Evolutionary conservation across 2,329 filamentous ascomycete species (phyloP).

Genomic region (Venturia pyrina): DNA sequence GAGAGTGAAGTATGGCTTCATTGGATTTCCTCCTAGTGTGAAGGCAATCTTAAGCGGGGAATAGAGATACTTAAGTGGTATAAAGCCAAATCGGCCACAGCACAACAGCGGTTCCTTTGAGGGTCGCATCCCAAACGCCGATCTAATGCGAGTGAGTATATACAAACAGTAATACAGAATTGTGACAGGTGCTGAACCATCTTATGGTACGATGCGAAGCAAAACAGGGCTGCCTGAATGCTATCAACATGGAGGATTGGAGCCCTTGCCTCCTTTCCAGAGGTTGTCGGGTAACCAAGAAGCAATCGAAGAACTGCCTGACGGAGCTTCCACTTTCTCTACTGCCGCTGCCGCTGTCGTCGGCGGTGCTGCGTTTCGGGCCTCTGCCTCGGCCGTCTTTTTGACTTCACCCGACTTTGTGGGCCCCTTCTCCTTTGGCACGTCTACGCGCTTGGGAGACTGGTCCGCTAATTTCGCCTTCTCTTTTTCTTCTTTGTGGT

Average conservation of each 20-base stretch:
- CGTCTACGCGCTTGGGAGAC: neutral
- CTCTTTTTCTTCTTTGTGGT: neutral
- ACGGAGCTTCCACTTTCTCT: neutral
- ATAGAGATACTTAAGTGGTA: neutral
- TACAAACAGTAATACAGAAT: neutral
- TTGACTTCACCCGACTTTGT: neutral
- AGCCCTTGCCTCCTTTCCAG: neutral
- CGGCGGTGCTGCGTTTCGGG: neutral
- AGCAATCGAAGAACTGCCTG: neutral
- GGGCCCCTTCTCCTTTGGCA: neutral
- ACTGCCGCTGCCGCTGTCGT: neutral
- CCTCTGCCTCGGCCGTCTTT: neutral
- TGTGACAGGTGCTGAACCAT: no score
- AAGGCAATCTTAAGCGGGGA: neutral
- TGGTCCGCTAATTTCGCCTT: neutral
- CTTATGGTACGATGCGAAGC: neutral
- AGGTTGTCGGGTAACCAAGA: neutral
- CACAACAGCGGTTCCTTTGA: neutral
- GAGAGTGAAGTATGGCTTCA: neutral
- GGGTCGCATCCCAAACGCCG: neutral
- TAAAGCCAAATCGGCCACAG: neutral
- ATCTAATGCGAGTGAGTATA: constrained; percentile 5
- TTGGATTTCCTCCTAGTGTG: neutral
- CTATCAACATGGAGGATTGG: neutral
- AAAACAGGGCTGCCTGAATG: neutral